Base-by-base conservation (phyloP, 805 yeast species). In the Zygosaccharomyces rouxii region DNA sequence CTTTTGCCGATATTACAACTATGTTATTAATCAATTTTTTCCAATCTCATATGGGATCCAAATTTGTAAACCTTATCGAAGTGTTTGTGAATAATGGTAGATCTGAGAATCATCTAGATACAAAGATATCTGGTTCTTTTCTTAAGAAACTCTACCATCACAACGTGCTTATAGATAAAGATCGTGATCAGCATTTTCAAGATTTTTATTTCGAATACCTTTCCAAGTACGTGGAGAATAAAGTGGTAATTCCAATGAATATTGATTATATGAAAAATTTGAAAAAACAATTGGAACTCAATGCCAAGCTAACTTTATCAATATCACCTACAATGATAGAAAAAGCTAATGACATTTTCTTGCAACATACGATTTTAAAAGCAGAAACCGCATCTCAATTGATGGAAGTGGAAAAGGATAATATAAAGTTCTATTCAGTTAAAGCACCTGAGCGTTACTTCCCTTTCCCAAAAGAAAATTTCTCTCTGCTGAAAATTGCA, bases 151-250 rank as follows among this genome's bases (percentile, higher is more conserved):
- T 55, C 46, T 38, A 42, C 35, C 40, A 46, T 18, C 50, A 52
- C 37, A 35, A 47, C 13, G 39, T 55, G 2, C 7, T 42, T 3
- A 44, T 56, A 5, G 31, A 37, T 14, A 46, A 26, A 7, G 22
- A 38, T 13, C 18, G 25, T 22, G 4, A 29, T 16, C 19, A 22
- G 16, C 23, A 46, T 11, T 21, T 46, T 2, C 35, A 41, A 28
- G 52, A 48, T 11, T 42, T 55, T 37, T 55, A 55, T 46, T 21
- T 51, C 14, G 38, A 44, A 5, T 42, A 45, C 35, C 44, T 56
- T 25, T 7, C 22, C 7, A 33, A 37, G 21, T 47, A 41, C 25
- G 46, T 46, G 11, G 31, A 26, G 18, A 19, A 39, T 16, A 26
- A 45, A 28, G 28, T 51, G 6, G n/a, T 25, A 13, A 38, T 51